Conservation (phyloP, 2,329 filamentous ascomycete species). For the Aureobasidium sp. region DNA sequence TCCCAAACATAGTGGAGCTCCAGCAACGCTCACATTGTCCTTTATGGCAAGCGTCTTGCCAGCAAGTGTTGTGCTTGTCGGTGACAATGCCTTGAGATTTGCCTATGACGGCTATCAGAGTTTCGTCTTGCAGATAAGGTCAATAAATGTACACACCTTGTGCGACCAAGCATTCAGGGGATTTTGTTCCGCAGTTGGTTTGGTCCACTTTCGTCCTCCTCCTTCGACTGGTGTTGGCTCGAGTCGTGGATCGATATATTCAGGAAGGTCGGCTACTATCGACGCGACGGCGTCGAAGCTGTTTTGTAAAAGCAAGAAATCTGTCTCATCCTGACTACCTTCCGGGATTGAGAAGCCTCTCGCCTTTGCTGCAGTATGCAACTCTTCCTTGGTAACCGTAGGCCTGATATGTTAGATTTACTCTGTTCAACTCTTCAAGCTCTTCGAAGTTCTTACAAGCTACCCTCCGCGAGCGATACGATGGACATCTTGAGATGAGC, state of each 20-base stretch:
- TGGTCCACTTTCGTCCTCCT: constrained; percentile 22
- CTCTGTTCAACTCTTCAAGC: background rate
- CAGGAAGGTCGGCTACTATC: constrained; percentile 23
- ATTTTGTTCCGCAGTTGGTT: constrained; percentile 29
- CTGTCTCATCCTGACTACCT: constrained; percentile 22
- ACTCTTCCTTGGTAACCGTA: constrained; percentile 24
- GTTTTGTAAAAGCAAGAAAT: constrained; percentile 25
- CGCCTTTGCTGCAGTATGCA: constrained; percentile 21
- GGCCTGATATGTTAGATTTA: constrained; percentile 16
- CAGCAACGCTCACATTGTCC: constrained; percentile 43
- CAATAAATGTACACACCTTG: constrained; percentile 15
- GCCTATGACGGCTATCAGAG: constrained; percentile 15
- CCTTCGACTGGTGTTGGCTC: constrained; percentile 25
- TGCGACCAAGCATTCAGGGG: constrained; percentile 41
- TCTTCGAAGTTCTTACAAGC: constrained; percentile 15
- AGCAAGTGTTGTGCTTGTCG: constrained; percentile 22
- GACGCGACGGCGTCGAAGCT: constrained; percentile 24
- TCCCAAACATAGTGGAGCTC: constrained; percentile 40
- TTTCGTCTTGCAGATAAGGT: too few relatives aligned
- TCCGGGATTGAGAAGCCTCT: constrained; percentile 23
- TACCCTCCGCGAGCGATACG: constrained; percentile 23
- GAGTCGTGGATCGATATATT: constrained; percentile 34
- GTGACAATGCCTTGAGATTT: constrained; percentile 25
- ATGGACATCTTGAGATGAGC: constrained; percentile 23
- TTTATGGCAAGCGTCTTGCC: constrained; percentile 38